These are phyloP conservation scores for Venturiaceae sp. DNA, from an alignment of 2,329 filamentous ascomycete species.

Conservation along the genomic window DNA sequence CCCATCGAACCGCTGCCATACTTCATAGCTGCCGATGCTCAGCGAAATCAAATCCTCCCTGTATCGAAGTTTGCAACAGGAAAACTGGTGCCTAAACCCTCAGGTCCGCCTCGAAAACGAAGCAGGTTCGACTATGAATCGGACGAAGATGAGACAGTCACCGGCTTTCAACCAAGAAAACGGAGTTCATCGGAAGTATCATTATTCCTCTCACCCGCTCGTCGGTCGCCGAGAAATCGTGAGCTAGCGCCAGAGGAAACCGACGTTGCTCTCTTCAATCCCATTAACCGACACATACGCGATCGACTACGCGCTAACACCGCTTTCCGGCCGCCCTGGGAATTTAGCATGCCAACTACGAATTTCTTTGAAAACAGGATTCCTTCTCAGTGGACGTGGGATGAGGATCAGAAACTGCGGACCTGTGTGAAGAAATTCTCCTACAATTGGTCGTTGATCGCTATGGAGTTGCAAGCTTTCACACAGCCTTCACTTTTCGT, in stretches of 20 bases:
- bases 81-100: constrained; percentile 60
- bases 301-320: constrained; percentile 86
- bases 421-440: constrained; percentile 81
- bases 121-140: constrained; percentile 82
- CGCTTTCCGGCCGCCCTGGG: constrained; percentile 85
- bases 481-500: constrained; percentile 62
- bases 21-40: constrained; percentile 45
- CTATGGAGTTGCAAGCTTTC: constrained; percentile 54
- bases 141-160: constrained; percentile 34
- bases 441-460: constrained; percentile 96
- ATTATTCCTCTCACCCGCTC: constrained; percentile 28
- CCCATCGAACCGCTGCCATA: constrained; percentile 20
- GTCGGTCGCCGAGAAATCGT: constrained; percentile 26
- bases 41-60: constrained; percentile 50
- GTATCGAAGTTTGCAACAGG: constrained; percentile 81
- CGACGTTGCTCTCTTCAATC: constrained; percentile 78
- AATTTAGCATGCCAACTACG: constrained; percentile 82
- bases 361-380: constrained; percentile 81
- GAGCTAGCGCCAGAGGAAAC: constrained; percentile 59
- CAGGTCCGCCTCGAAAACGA: constrained; percentile 60
- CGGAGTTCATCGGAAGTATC: constrained; percentile 32
- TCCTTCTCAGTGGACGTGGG: constrained; percentile 82
- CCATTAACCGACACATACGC: constrained; percentile 80
- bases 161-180: constrained; percentile 24
- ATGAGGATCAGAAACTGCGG: constrained; percentile 85